phyloP scores from a whole-genome alignment of 345 rosid species.

The Eucalyptus paniculata region DNA sequence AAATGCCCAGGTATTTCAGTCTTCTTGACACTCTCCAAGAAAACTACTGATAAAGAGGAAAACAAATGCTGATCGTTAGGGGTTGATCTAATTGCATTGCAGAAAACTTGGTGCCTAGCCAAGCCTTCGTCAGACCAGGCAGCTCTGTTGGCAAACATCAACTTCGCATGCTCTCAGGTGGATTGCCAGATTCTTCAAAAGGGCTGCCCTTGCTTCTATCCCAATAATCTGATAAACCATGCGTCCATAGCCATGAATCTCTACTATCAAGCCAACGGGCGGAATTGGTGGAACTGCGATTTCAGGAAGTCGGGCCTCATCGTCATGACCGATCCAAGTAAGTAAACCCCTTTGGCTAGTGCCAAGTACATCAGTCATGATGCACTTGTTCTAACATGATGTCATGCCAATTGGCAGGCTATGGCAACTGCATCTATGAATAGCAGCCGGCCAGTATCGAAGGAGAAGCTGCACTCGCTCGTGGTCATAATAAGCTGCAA shows the following conservation, averaged over 20 bases:
- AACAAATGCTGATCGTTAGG: background rate
- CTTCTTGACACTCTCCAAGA: background rate
- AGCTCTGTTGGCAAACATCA: slow-evolving; percentile 30
- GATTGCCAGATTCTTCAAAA: slow-evolving; percentile 34
- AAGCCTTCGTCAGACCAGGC: slow-evolving; percentile 57
- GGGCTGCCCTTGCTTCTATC: slow-evolving; percentile 40
- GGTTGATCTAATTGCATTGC: background rate
- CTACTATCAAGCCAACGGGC: slow-evolving; percentile 54
- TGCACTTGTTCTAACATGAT: background rate
- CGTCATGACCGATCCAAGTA: slow-evolving; percentile 52
- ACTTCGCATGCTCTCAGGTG: slow-evolving; percentile 47
- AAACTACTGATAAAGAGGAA: background rate
- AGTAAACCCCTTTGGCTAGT: background rate
- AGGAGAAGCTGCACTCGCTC: background rate
- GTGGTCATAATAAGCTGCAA: background rate
- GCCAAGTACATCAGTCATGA: background rate
- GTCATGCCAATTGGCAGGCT: slow-evolving; percentile 23
- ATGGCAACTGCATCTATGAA: slow-evolving; percentile 25
- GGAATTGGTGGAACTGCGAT: slow-evolving; percentile 56
- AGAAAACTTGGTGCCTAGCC: slow-evolving; percentile 68
- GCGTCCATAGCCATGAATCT: slow-evolving; percentile 72
- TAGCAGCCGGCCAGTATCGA: background rate
- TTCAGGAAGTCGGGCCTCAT: slow-evolving; percentile 50
- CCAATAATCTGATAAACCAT: slow-evolving; percentile 37
- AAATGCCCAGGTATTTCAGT: slow-evolving; percentile 26